These are phyloP conservation scores for Daldinia sp. DNA, from an alignment of 2,329 filamentous ascomycete genomes.

Conservation along the genomic window DNA sequence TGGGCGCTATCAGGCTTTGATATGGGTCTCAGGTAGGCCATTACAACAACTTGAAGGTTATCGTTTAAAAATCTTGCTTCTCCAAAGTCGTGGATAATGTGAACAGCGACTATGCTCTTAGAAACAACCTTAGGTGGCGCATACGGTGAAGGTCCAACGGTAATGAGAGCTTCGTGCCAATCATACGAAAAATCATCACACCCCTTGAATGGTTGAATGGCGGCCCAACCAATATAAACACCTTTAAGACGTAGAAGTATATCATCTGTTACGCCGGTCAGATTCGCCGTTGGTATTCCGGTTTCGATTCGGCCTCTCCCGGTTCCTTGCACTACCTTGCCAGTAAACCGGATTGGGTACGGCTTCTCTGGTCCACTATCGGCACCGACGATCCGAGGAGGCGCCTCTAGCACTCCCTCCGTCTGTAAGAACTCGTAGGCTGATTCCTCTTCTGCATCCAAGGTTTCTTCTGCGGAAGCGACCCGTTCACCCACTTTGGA, in stretches of 20 bases:
- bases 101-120: slow-evolving; percentile 60
- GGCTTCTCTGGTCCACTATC: slow-evolving; percentile 61
- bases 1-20: slow-evolving; percentile 23
- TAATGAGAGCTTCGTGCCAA: slow-evolving; percentile 69
- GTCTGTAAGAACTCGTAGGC: slow-evolving; percentile 50
- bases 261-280: slow-evolving; percentile 60
- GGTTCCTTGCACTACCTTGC: slow-evolving; percentile 56
- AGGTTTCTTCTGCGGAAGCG: slow-evolving; percentile 49
- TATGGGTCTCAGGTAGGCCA: slow-evolving; percentile 65
- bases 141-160: slow-evolving; percentile 60
- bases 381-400: slow-evolving; percentile 53
- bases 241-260: slow-evolving; percentile 64
- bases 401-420: slow-evolving; percentile 46
- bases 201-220: slow-evolving; percentile 50
- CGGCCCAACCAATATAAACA: slow-evolving; percentile 72
- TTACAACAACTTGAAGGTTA: slow-evolving; percentile 62
- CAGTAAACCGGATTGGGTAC: slow-evolving; percentile 62
- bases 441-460: slow-evolving; percentile 45
- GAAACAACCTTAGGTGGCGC: slow-evolving; percentile 56
- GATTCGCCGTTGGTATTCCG: slow-evolving; percentile 62
- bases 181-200: slow-evolving; percentile 49
- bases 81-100: slow-evolving; percentile 62
- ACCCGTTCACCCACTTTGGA: slow-evolving; percentile 46
- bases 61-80: slow-evolving; percentile 52
- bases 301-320: slow-evolving; percentile 51